Percentiles rank a stretch among this genome's conserved stretches.
phyloP scores from a whole-genome alignment of 2,329 filamentous ascomycete species.

The Hymenoscyphus infarciens region DNA sequence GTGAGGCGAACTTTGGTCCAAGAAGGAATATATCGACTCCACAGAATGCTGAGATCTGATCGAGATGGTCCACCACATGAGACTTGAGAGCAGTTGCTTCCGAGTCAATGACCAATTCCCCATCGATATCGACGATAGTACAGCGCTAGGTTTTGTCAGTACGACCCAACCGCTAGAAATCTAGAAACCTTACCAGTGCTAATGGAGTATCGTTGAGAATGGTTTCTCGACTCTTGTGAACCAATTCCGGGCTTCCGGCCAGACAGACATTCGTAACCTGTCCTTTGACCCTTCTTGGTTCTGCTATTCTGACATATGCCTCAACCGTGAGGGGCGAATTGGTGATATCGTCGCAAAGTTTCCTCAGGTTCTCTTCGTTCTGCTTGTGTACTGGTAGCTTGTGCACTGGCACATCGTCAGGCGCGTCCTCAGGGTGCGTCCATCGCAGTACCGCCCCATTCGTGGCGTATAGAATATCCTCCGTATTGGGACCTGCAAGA shows the following conservation, averaged over 20 bases:
- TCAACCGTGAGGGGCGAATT: conserved; percentile 68
- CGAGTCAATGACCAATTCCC: conserved; percentile 78
- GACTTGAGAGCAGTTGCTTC: conserved; percentile 64
- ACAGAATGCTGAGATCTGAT: conserved; percentile 81
- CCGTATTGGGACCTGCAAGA: conserved; percentile 84
- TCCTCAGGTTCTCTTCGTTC: conserved; percentile 76
- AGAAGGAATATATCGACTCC: conserved; percentile 96
- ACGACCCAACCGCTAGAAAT: conserved; percentile 1
- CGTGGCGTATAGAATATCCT: conserved; percentile 92
- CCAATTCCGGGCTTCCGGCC: conserved; percentile 80
- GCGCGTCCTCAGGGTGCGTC: conserved; percentile 86
- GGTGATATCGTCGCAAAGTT: conserved; percentile 78
- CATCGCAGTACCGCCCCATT: conserved; percentile 83
- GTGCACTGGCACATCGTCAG: conserved; percentile 79
- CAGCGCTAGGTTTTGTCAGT: conserved; percentile 63
- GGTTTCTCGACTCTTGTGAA: conserved; percentile 83
- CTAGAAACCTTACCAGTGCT: conserved; percentile 66
- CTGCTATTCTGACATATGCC: conserved; percentile 78
- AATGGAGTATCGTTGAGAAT: conserved; percentile 91
- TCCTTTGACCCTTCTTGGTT: conserved; percentile 67
- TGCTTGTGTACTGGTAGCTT: conserved; percentile 88
- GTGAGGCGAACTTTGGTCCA: conserved; percentile 79
- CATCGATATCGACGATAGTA: conserved; percentile 89
- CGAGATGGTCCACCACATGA: conserved; percentile 77
- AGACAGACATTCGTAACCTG: conserved; percentile 85